Percentiles rank a stretch among this genome's conserved stretches.
Conservation (phyloP, 176 grass and related monocot genomes). For the Tillandsia leiboldiana region DNA sequence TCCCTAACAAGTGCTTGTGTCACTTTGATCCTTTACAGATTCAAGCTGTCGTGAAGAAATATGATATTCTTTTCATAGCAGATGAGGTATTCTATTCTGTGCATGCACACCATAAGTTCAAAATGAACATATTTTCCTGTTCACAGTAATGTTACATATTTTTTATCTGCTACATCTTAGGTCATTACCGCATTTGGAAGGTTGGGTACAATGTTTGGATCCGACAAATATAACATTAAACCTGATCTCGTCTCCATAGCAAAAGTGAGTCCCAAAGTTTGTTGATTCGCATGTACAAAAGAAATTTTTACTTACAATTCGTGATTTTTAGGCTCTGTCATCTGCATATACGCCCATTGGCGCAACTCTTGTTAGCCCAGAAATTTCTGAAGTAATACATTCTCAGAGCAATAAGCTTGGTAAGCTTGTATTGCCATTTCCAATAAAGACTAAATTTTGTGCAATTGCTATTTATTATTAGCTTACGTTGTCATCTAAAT, state of each 20-base stretch:
- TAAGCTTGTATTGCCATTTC: slow-evolving; percentile 18
- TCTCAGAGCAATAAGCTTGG: slow-evolving; percentile 97
- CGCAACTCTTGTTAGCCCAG: slow-evolving; percentile 76
- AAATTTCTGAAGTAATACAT: slow-evolving; percentile 81
- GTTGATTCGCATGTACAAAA: neutral
- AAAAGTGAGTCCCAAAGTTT: slow-evolving; percentile 42
- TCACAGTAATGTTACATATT: neutral
- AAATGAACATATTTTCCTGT: neutral
- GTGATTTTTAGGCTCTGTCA: slow-evolving; percentile 69
- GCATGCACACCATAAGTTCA: neutral
- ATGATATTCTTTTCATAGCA: slow-evolving; percentile 94
- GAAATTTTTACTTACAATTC: slow-evolving; percentile 16
- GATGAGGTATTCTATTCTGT: slow-evolving; percentile 55
- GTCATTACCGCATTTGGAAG: slow-evolving; percentile 99
- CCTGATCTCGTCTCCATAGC: slow-evolving; percentile 86
- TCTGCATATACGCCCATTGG: slow-evolving; percentile 89
- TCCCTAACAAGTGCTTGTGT: neutral
- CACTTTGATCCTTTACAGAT: slow-evolving; percentile 35
- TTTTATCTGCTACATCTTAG: slow-evolving; percentile 34
- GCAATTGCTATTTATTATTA: too few species aligned
- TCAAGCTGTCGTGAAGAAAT: slow-evolving; percentile 87
- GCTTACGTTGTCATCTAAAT: too few species aligned
- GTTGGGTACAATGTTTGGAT: slow-evolving; percentile 93
- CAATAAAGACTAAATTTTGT: neutral
- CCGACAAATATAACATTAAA: slow-evolving; percentile 74